Evolutionary conservation across 2,329 filamentous ascomycete species (phyloP).

Genomic region (Aspergillus felis): DNA sequence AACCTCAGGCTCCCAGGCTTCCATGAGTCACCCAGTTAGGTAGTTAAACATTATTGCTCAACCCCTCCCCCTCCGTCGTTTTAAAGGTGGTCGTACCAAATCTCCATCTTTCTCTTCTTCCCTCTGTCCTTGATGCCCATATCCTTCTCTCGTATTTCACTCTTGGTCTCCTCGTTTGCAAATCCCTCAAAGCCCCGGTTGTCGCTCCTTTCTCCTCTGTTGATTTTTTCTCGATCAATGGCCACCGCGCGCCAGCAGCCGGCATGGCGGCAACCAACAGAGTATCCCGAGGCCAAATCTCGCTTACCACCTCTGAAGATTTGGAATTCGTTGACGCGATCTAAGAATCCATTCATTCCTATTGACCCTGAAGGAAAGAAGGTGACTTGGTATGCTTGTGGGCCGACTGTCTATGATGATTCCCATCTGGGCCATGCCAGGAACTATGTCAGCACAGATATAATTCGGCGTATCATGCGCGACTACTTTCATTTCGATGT

Average conservation of each 20-base stretch:
- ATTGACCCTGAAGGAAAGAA: slow-evolving; percentile 63
- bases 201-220: slow-evolving; percentile 9
- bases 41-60: slow-evolving; percentile 15
- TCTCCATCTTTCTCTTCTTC: slow-evolving; percentile 12
- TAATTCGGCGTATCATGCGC: slow-evolving; percentile 74
- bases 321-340: slow-evolving; percentile 75
- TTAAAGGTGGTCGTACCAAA: not conserved
- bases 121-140: slow-evolving; percentile 23
- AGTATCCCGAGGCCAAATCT: slow-evolving; percentile 27
- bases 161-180: slow-evolving; percentile 9
- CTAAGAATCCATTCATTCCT: slow-evolving; percentile 70
- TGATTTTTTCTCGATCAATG: slow-evolving; percentile 23
- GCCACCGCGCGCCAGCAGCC: slow-evolving; percentile 39
- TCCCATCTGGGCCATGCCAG: slow-evolving; percentile 77
- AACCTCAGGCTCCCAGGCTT: slow-evolving; percentile 2
- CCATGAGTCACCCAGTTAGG: slow-evolving; percentile 8
- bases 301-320: slow-evolving; percentile 61
- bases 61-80: slow-evolving; percentile 7
- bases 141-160: slow-evolving; percentile 12
- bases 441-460: slow-evolving; percentile 89
- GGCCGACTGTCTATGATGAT: slow-evolving; percentile 81
- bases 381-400: slow-evolving; percentile 85
- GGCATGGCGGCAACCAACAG: slow-evolving; percentile 40
- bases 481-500: slow-evolving; percentile 82
- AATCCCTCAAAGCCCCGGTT: slow-evolving; percentile 13